These are phyloP conservation scores for Sporisorium iseilematis-ciliati DNA, from an alignment of 1,284 basidiomycete genomes.

Conservation along the genomic window DNA sequence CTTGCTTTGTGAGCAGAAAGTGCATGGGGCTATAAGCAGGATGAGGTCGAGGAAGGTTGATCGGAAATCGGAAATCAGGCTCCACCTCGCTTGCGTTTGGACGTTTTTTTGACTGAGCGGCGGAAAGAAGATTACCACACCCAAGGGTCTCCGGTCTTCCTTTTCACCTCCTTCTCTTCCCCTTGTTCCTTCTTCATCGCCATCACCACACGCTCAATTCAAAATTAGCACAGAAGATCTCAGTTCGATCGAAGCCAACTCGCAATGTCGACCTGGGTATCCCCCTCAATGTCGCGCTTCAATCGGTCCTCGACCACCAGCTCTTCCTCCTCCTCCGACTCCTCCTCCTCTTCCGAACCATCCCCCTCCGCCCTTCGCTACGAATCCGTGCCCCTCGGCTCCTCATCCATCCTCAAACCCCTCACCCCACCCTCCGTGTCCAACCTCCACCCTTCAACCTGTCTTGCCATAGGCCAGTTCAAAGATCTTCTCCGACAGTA, in stretches of 20 bases:
- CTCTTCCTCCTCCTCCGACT: slow-evolving; percentile 1
- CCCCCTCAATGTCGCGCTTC: slow-evolving; percentile 43
- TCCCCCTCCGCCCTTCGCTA: slow-evolving; percentile 22
- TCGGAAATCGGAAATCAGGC: no score
- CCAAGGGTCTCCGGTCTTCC: neutral
- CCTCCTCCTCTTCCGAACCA: slow-evolving; percentile 1
- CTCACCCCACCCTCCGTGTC: slow-evolving; percentile 40
- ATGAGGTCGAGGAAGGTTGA: no score
- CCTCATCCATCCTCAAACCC: slow-evolving; percentile 32
- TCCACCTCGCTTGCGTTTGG: neutral
- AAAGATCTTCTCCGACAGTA: slow-evolving; percentile 63
- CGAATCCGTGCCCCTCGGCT: slow-evolving; percentile 42
- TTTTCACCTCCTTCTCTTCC: no score
- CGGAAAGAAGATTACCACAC: slow-evolving; percentile 16
- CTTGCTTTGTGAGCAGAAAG: no score
- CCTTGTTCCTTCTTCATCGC: no score
- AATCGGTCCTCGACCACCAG: slow-evolving; percentile 14
- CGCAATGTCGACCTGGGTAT: slow-evolving; percentile 43
- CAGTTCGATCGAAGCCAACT: no score
- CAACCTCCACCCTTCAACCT: slow-evolving; percentile 51
- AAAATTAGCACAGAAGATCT: no score
- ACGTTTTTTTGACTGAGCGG: slow-evolving; percentile 28
- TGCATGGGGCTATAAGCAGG: no score
- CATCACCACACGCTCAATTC: neutral
- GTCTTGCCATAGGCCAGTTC: slow-evolving; percentile 59